Base-by-base conservation (phyloP, 306 rosid species). In the Canavalia gladiata region DNA sequence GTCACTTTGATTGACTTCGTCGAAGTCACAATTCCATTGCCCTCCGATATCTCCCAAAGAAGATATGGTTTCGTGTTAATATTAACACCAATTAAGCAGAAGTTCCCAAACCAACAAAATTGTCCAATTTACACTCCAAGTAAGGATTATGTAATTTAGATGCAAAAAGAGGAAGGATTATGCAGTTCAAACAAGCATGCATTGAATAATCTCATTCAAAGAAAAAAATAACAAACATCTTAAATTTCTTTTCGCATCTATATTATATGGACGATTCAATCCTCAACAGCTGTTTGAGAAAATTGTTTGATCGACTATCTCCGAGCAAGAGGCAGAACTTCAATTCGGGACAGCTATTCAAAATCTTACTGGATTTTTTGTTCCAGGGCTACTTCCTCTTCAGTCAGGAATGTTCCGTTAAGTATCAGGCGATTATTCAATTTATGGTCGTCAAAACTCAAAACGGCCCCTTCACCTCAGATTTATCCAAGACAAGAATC, bases 401-500 rank as follows among this genome's bases (percentile, higher is more conserved):
- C 11, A 12, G 2, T 69, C 52, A 18, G 41, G 37, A 62, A 31
- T 7, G 67, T 51, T 62, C n/a, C 4, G 12, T 63, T 47, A 34
- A 71, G 28, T 37, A 63, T 39, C 29, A 10, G 18, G 55, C 30
- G 8, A 78, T 12, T 50, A 41, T 62, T 64, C 70, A 11, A 51
- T 34, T 60, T 47, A 7, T 46, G 18, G 28, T 56, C 35, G 33
- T 42, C 35, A 8, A 9, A 66, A 33, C 28, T 42, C 45, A 39
- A 13, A 65, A 62, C 10, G 69, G 12, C 8, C 28, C 52, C 25
- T 33, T 55, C 62, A 41, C 66, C 60, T n/a, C 68, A 28, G 70
- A 54, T 67, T 55, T 18, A 60, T 68, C 68, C 41, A 76, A 30
- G 59, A 52, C 50, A 41, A 54, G 47, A 35, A 72, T 67, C 67